phyloP scores from a whole-genome alignment of 2,329 filamentous ascomycete species.

The Aspergillus hortae region DNA sequence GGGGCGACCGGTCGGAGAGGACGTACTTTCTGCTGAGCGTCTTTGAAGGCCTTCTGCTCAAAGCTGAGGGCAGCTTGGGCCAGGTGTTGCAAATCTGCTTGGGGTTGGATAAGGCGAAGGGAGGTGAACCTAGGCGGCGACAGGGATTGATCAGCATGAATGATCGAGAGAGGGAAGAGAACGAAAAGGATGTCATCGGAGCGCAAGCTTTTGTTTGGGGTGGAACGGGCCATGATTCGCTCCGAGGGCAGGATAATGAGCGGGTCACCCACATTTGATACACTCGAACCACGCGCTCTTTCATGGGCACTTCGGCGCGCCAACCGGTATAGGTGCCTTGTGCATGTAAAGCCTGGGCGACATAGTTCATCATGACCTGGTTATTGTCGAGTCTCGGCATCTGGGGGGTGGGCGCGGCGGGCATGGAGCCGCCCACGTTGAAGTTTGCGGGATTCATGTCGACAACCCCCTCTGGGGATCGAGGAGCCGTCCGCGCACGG shows the following conservation, averaged over 20 bases:
- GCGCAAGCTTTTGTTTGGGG: neutral
- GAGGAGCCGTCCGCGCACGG: constrained; percentile 31
- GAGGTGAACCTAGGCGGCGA: constrained; percentile 40
- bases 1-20: neutral
- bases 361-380: constrained; percentile 35
- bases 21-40: constrained; percentile 34
- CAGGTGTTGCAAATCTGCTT: constrained; percentile 35
- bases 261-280: constrained; percentile 40
- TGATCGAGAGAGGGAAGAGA: neutral
- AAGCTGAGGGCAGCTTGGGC: constrained; percentile 42
- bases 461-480: constrained; percentile 35
- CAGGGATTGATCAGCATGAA: neutral
- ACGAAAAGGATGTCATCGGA: neutral
- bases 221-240: neutral
- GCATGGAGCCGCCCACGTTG: constrained; percentile 35
- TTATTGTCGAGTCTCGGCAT: constrained; percentile 33
- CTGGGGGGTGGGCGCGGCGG: constrained; percentile 30
- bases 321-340: constrained; percentile 45
- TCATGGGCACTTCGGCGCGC: constrained; percentile 39
- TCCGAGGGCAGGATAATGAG: neutral
- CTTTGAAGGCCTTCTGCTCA: constrained; percentile 44
- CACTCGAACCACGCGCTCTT: constrained; percentile 40
- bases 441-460: constrained; percentile 43
- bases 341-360: constrained; percentile 36
- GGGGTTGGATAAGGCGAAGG: constrained; percentile 44